These are phyloP conservation scores for Chalciporus pseudorubinellus DNA, from an alignment of 768 basidiomycete genomes.

Conservation along the genomic window DNA sequence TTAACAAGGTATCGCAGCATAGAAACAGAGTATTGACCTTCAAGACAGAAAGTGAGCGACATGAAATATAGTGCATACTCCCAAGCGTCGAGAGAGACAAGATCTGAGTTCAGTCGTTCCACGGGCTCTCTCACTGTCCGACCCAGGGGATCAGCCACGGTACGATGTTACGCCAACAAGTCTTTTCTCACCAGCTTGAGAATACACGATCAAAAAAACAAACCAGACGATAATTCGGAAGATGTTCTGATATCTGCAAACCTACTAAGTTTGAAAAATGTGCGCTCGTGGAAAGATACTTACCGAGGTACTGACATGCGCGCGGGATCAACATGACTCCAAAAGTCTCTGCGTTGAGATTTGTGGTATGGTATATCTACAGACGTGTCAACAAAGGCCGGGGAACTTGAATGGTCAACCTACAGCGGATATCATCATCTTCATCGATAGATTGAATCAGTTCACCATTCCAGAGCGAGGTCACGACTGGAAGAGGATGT, in stretches of 20 bases:
- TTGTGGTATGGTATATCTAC: constrained; percentile 70
- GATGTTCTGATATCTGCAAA: constrained; percentile 74
- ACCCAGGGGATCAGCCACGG: not conserved
- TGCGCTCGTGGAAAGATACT: not conserved
- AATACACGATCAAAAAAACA: constrained; percentile 75
- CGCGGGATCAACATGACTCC: constrained; percentile 71
- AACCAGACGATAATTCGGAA: constrained; percentile 79
- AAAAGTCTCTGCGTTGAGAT: constrained; percentile 51
- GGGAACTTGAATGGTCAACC: constrained; percentile 14
- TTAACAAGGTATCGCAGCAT: too few species aligned
- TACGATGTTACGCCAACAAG: too few species aligned
- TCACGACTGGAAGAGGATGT: constrained; percentile 54
- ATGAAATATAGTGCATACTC: constrained; percentile 79
- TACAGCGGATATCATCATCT: constrained; percentile 76
- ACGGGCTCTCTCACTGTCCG: constrained; percentile 70
- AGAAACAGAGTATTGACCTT: constrained; percentile 53
- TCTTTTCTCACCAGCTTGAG: constrained; percentile 65
- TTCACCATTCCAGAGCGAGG: constrained; percentile 78
- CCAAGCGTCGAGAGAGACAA: constrained; percentile 66
- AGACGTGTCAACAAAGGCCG: constrained; percentile 7
- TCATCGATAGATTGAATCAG: constrained; percentile 77
- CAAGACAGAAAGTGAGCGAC: constrained; percentile 71
- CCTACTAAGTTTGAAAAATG: not conserved
- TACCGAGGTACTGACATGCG: constrained; percentile 80
- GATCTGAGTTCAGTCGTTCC: constrained; percentile 59